Conservation (phyloP, 306 rosid genomes). For the Corylus americana region DNA sequence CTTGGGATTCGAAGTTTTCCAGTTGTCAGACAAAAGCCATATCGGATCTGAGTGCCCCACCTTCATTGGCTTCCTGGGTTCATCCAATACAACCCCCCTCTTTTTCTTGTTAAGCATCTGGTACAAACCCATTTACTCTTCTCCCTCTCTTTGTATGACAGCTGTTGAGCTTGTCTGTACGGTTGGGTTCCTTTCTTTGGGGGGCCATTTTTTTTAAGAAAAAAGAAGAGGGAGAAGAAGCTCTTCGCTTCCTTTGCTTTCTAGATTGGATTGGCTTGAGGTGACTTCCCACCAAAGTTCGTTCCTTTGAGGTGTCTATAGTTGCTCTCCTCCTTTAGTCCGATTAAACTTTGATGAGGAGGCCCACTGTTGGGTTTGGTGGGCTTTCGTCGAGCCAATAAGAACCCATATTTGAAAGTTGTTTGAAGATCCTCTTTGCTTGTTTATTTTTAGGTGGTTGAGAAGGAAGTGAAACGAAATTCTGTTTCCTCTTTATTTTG, state of each 20-base stretch:
- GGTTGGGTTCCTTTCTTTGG: slow-evolving; percentile 38
- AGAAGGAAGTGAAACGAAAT: slow-evolving; percentile 28
- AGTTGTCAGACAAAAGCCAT: slow-evolving; percentile 47
- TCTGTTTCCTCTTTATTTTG: slow-evolving; percentile 28
- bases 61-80: slow-evolving; percentile 39
- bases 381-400: slow-evolving; percentile 64
- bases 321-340: slow-evolving; percentile 28
- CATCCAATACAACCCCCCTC: slow-evolving; percentile 37
- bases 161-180: slow-evolving; percentile 50
- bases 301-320: slow-evolving; percentile 35
- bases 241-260: slow-evolving; percentile 21
- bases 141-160: slow-evolving; percentile 39
- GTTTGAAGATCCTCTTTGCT: slow-evolving; percentile 41
- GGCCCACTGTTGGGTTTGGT: slow-evolving; percentile 89
- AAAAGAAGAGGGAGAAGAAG: slow-evolving; percentile 5
- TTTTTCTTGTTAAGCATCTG: neutral
- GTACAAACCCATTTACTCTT: slow-evolving; percentile 18
- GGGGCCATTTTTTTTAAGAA: slow-evolving; percentile 9
- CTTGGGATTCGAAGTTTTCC: slow-evolving; percentile 42
- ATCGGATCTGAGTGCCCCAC: slow-evolving; percentile 56
- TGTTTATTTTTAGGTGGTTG: slow-evolving; percentile 27
- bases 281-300: slow-evolving; percentile 38
- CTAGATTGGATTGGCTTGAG: slow-evolving; percentile 39
- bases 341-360: slow-evolving; percentile 40
- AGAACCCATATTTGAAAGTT: slow-evolving; percentile 43